These are phyloP conservation scores for Cladophialophora exuberans DNA, from an alignment of 2,329 filamentous ascomycete species.

Conservation along the genomic window DNA sequence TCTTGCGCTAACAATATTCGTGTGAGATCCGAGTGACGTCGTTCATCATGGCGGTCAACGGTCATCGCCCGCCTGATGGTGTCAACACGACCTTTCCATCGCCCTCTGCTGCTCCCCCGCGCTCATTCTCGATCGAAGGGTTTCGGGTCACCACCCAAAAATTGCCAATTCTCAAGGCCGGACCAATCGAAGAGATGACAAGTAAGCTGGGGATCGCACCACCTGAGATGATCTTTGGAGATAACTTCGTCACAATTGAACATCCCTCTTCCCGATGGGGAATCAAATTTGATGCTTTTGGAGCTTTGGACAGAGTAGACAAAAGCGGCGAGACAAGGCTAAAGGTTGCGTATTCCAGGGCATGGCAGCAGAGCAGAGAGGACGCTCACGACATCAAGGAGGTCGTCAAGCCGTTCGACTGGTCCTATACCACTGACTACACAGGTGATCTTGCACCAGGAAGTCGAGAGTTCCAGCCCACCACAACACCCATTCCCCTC, in stretches of 20 bases:
- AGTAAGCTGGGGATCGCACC: constrained; percentile 79
- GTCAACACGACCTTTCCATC: constrained; percentile 58
- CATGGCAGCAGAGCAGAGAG: constrained; percentile 78
- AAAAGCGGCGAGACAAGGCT: constrained; percentile 92
- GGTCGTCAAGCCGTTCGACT: constrained; percentile 94
- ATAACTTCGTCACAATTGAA: constrained; percentile 79
- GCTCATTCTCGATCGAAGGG: constrained; percentile 65
- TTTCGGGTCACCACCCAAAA: constrained; percentile 84
- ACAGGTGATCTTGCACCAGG: constrained; percentile 64
- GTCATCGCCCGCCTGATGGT: constrained; percentile 25
- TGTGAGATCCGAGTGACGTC: background rate
- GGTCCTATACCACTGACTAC: constrained; percentile 94
- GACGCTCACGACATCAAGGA: constrained; percentile 86
- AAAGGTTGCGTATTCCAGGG: constrained; percentile 87
- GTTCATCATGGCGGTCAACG: constrained; percentile 31
- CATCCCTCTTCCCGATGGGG: constrained; percentile 77
- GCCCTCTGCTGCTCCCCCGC: constrained; percentile 46
- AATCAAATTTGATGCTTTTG: constrained; percentile 79
- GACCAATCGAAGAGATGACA: constrained; percentile 84
- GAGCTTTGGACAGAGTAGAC: constrained; percentile 87
- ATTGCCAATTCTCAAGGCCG: constrained; percentile 90
- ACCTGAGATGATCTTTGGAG: constrained; percentile 99
- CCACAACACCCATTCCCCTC: constrained; percentile 70
- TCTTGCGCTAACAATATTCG: background rate
- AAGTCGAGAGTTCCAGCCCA: constrained; percentile 43